Evolutionary conservation across 805 yeast species (phyloP).

Genomic region (Lipomyces oligophaga): DNA sequence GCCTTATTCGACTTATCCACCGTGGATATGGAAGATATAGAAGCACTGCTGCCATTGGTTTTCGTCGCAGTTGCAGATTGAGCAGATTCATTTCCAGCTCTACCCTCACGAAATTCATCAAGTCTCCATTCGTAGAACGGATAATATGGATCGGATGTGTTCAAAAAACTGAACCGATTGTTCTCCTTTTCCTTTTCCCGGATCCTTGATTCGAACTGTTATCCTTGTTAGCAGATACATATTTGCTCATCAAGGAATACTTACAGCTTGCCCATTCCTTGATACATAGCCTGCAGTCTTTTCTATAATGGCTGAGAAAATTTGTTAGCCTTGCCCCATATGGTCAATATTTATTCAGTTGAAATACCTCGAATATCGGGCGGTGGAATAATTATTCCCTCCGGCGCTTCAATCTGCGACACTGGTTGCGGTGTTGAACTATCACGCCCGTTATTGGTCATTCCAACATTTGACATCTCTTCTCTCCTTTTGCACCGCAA

Average conservation of each 20-base stretch:
- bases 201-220: conserved; percentile 55
- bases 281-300: conserved; percentile 69
- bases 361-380: conserved; percentile 42
- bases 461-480: conserved; percentile 3
- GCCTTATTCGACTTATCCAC: not conserved
- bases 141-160: conserved; percentile 51
- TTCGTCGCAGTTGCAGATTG: conserved; percentile 5
- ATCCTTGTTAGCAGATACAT: not conserved
- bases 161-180: conserved; percentile 62
- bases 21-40: not conserved
- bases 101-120: conserved; percentile 36
- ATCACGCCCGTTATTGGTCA: conserved; percentile 5
- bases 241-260: conserved; percentile 2
- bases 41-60: not conserved
- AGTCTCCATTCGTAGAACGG: conserved; percentile 54
- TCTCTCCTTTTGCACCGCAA: not conserved
- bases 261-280: conserved; percentile 54
- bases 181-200: conserved; percentile 45
- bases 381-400: conserved; percentile 50
- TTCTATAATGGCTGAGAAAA: conserved; percentile 50
- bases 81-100: conserved; percentile 15
- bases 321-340: too few relatives aligned
- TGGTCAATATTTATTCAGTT: too few relatives aligned
- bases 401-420: conserved; percentile 35
- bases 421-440: conserved; percentile 19